A percentile compares a stretch with the other conserved stretches of the same genome.
phyloP scores from a whole-genome alignment of 768 basidiomycete genomes.

The Inosperma sp. region DNA sequence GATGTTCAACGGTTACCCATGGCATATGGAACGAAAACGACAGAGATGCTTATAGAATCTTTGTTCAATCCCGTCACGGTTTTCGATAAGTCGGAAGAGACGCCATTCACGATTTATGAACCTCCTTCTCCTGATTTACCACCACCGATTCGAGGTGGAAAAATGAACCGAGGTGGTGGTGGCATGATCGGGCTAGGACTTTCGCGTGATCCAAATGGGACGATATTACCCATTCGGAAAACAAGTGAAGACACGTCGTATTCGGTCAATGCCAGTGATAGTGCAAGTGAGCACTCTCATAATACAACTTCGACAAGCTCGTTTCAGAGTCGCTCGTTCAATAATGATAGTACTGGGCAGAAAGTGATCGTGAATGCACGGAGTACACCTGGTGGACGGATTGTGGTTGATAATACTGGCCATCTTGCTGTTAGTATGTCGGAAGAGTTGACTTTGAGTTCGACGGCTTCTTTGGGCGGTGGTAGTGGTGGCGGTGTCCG shows the following conservation, averaged over 20 bases:
- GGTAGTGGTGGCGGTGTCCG: slow-evolving; percentile 7
- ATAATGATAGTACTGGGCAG: neutral
- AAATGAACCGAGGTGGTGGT: no score
- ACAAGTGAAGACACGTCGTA: neutral
- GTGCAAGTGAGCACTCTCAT: slow-evolving; percentile 16
- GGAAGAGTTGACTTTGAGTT: slow-evolving; percentile 2
- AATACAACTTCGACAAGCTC: slow-evolving; percentile 12
- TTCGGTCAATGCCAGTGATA: slow-evolving; percentile 20
- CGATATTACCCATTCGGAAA: no score
- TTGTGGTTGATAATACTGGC: slow-evolving; percentile 14
- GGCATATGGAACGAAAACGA: slow-evolving; percentile 57
- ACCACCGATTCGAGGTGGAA: neutral
- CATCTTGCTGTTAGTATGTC: neutral
- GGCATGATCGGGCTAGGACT: no score
- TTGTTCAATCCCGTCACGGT: slow-evolving; percentile 70
- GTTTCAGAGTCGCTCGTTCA: slow-evolving; percentile 8
- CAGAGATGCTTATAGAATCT: slow-evolving; percentile 72
- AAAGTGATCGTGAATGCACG: slow-evolving; percentile 2
- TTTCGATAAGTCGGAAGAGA: slow-evolving; percentile 33
- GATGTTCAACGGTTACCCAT: slow-evolving; percentile 43
- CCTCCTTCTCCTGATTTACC: slow-evolving; percentile 16
- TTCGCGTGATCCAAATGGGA: no score
- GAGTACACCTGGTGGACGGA: slow-evolving; percentile 17
- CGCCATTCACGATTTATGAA: slow-evolving; percentile 41
- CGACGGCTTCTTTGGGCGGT: neutral